Evolutionary conservation across 129 eudicot genomes (phyloP).

Genomic region (Apium graveolens): DNA sequence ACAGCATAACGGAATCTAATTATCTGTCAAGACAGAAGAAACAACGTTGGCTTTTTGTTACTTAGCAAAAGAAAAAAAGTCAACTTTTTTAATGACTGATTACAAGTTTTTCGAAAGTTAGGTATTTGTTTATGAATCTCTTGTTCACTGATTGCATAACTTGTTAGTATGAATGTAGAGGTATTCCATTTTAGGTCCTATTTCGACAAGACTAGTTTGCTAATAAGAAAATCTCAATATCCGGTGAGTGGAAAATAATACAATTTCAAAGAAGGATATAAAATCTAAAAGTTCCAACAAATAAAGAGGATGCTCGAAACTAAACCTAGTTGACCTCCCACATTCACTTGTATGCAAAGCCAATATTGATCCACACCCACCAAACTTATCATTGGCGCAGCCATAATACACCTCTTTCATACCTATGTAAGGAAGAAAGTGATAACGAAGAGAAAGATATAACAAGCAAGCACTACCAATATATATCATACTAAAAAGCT

Average conservation of each 20-base stretch:
- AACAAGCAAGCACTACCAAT: neutral
- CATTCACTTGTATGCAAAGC: conserved; percentile 49
- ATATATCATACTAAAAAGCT: neutral
- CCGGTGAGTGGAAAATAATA: neutral
- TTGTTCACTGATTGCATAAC: neutral
- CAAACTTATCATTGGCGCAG: conserved; percentile 91
- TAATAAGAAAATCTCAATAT: neutral
- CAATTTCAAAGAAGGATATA: neutral
- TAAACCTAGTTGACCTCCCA: conserved; percentile 30
- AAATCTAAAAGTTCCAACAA: neutral
- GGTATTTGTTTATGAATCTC: neutral
- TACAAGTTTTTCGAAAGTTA: neutral
- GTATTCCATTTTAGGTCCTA: neutral
- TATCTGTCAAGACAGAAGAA: neutral
- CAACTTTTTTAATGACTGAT: neutral
- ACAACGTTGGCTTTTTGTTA: neutral
- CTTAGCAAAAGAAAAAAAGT: neutral
- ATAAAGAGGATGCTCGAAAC: neutral
- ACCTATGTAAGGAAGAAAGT: conserved; percentile 27
- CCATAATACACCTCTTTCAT: conserved; percentile 88
- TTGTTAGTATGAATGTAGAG: neutral
- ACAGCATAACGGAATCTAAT: neutral
- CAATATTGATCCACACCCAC: conserved; percentile 94
- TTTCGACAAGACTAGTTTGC: neutral
- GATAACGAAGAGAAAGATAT: neutral